Percentiles rank a stretch among this genome's conserved stretches.
These are phyloP conservation scores for Arthrocladium fulminans DNA, from an alignment of 2,329 filamentous ascomycete genomes.

Conservation along the genomic window DNA sequence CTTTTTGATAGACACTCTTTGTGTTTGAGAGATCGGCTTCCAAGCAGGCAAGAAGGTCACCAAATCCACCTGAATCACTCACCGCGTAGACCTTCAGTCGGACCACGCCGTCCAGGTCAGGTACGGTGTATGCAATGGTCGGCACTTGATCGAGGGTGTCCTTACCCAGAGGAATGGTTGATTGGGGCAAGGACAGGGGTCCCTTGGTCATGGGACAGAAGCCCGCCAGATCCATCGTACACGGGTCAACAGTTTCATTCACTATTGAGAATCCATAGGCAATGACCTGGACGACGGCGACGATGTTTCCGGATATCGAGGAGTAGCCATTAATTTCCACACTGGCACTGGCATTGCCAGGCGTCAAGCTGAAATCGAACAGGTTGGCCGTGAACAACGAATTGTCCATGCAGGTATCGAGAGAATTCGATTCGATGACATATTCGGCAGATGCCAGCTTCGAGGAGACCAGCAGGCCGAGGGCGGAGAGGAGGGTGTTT, in stretches of 20 bases:
- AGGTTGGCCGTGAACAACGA: constrained; percentile 79
- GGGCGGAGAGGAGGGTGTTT: constrained; percentile 23
- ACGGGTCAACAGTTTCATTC: constrained; percentile 63
- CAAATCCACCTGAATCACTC: constrained; percentile 34
- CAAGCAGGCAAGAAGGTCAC: constrained; percentile 67
- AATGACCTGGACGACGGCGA: constrained; percentile 64
- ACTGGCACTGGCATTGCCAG: constrained; percentile 59
- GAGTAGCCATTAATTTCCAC: constrained; percentile 75
- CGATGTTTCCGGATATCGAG: constrained; percentile 72
- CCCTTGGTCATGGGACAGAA: constrained; percentile 88
- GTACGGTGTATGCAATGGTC: constrained; percentile 78
- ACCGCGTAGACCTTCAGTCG: constrained; percentile 71
- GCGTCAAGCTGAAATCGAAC: constrained; percentile 65
- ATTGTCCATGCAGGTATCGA: constrained; percentile 75
- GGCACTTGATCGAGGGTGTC: constrained; percentile 60
- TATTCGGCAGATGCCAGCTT: constrained; percentile 51
- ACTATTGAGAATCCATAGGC: constrained; percentile 76
- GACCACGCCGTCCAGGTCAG: constrained; percentile 81
- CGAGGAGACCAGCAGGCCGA: constrained; percentile 32
- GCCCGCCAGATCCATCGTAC: constrained; percentile 57
- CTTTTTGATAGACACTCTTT: constrained; percentile 80
- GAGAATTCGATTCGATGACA: constrained; percentile 70
- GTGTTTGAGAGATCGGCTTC: constrained; percentile 83
- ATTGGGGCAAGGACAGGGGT: constrained; percentile 61
- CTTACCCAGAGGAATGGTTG: constrained; percentile 54